Base-by-base conservation (phyloP, 139 green algal species). In the Micractinium conductrix region DNA sequence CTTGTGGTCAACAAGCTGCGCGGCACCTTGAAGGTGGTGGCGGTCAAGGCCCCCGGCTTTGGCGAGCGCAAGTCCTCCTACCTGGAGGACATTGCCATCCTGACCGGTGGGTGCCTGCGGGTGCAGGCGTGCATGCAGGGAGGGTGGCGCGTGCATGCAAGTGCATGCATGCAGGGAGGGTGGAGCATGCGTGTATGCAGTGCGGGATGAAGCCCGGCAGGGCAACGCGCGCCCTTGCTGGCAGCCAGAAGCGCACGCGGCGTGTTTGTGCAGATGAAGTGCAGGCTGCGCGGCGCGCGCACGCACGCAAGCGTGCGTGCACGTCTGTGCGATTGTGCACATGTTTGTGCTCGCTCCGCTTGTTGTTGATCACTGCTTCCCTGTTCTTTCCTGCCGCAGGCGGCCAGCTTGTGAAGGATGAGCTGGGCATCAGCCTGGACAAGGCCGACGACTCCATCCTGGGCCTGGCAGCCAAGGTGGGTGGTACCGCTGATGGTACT, bases 1-100 rank as follows among this genome's bases (percentile, higher is more conserved):
- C 93, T 99, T 68, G 97, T 99, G 48, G 97, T 99, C 69, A 99
- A 99, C 97, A 99, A 99, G 95, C 95, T 99, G 80, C 89, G 97
- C 65, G 97, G 97, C 80, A 95, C 91, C 37, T 87, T 99, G 44
- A 99, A 98, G 93, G 91, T 97, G 58, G 85, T 93, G 43, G 95
- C 95, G 17, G 88, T 98, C 80, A 99, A 99, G 94, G 97, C 97
- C 26, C 97, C 97, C 53, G 97, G 97, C 63, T 99, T 99, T 89
- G 97, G 97, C 58, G 97, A 99, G 93, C 95, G 97, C 89, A 99
- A 99, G 92, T 96, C 90, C 70, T 94, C 92, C 84, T 99, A 99
- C 94, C 94, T 99, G 82, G 97, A 99, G 90, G 97, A 99, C 92
- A 99, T 99, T 90, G 96, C 97, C 88, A 98, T 99, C 90, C 90